These are phyloP conservation scores for Alternaria viburni DNA, from an alignment of 2,329 filamentous ascomycete species.

Conservation along the genomic window DNA sequence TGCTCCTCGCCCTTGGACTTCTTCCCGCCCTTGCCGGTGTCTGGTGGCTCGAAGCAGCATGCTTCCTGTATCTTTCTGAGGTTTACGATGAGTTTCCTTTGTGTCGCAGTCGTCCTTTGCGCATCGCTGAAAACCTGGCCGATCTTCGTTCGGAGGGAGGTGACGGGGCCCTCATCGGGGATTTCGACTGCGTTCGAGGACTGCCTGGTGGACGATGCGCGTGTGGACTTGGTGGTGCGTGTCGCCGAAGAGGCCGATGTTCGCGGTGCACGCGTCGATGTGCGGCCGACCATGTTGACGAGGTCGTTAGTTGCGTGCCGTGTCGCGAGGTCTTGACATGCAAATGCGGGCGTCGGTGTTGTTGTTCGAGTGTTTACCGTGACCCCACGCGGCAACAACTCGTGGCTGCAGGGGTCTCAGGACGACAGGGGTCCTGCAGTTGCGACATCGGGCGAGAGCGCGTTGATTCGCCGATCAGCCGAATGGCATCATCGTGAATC, in stretches of 20 bases:
- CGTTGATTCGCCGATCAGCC: slow-evolving; percentile 24
- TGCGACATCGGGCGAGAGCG: slow-evolving; percentile 33
- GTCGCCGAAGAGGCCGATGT: slow-evolving; percentile 47
- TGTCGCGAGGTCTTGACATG: slow-evolving; percentile 13
- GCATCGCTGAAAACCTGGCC: slow-evolving; percentile 66
- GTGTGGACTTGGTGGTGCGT: slow-evolving; percentile 53
- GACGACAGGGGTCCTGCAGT: slow-evolving; percentile 16
- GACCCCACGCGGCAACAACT: slow-evolving; percentile 10
- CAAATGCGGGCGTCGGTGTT: slow-evolving; percentile 13
- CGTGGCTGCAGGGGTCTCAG: slow-evolving; percentile 11
- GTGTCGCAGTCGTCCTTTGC: slow-evolving; percentile 86
- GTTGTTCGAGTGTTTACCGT: slow-evolving; percentile 16
- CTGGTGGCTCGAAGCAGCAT: slow-evolving; percentile 67
- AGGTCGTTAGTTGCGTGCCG: slow-evolving; percentile 10
- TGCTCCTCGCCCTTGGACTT: slow-evolving; percentile 49
- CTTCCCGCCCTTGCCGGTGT: slow-evolving; percentile 54
- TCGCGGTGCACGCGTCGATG: slow-evolving; percentile 51
- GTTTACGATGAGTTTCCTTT: slow-evolving; percentile 86
- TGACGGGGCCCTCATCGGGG: slow-evolving; percentile 75
- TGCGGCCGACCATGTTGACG: slow-evolving; percentile 54
- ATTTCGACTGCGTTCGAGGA: slow-evolving; percentile 54
- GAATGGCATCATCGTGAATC: slow-evolving; percentile 20
- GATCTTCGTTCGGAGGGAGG: slow-evolving; percentile 74
- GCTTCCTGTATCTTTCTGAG: slow-evolving; percentile 89
- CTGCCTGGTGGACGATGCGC: slow-evolving; percentile 52